Evolutionary conservation across 306 rosid species (phyloP).

Genomic region (Citrullus amarus): DNA sequence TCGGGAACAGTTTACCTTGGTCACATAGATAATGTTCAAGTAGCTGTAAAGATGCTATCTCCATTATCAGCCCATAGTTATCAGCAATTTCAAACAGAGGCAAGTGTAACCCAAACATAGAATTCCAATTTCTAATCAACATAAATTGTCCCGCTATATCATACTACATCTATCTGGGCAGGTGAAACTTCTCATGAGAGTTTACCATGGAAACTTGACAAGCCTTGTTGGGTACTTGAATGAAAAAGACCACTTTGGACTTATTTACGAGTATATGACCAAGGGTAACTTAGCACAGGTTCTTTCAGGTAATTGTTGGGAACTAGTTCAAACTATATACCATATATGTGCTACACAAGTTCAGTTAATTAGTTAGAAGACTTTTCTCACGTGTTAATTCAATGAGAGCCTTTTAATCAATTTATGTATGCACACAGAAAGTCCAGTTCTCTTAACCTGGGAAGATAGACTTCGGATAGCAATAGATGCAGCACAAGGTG

Average conservation of each 20-base stretch:
- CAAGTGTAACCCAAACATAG: conserved; percentile 3
- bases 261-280: conserved; percentile 22
- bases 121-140: not conserved
- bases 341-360: not conserved
- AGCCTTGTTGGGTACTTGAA: conserved; percentile 24
- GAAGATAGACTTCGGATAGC: conserved; percentile 24
- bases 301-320: not conserved
- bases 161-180: conserved; percentile 4
- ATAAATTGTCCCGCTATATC: not conserved
- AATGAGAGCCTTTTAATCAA: not conserved
- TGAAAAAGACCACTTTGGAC: conserved; percentile 10
- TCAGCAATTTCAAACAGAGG: conserved; percentile 40
- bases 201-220: conserved; percentile 21
- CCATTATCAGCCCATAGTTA: conserved; percentile 12
- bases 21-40: conserved; percentile 21
- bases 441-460: conserved; percentile 16
- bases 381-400: not conserved
- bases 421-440: not conserved
- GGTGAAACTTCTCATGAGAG: conserved; percentile 20
- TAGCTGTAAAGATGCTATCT: conserved; percentile 40
- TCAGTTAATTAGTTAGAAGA: not conserved
- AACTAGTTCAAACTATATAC: not conserved
- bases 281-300: conserved; percentile 12
- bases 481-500: conserved; percentile 26
- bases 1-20: conserved; percentile 37